Evolutionary conservation across 306 rosid species (phyloP).

Genomic region (Fragaria nilgerrensis): DNA sequence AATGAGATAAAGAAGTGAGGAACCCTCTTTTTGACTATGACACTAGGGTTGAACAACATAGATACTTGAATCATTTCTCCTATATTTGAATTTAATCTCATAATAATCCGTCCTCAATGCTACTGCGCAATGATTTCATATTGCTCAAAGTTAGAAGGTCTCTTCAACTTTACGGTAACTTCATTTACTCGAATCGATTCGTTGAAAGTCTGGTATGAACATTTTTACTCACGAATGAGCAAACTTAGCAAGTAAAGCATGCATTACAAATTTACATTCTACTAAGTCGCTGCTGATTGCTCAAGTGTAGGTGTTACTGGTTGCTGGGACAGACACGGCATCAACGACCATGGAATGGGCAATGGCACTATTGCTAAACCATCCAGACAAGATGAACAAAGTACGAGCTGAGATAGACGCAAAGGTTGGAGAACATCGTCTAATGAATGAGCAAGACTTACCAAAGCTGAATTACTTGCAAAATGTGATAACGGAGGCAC

Average conservation of each 20-base stretch:
- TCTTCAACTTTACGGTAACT: background rate
- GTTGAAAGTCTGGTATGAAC: background rate
- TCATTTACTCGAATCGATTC: background rate
- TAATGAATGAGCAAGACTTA: slow-evolving; percentile 28
- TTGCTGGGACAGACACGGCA: slow-evolving; percentile 42
- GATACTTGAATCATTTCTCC: background rate
- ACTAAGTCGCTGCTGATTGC: background rate
- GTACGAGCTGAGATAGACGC: slow-evolving; percentile 23
- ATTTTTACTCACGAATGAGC: background rate
- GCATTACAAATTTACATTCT: background rate
- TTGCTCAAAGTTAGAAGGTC: too few relatives aligned
- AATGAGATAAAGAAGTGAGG: too few relatives aligned
- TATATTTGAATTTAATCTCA: too few relatives aligned
- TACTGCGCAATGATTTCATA: too few relatives aligned
- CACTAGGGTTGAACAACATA: background rate
- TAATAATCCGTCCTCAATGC: background rate
- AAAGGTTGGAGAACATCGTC: slow-evolving; percentile 16
- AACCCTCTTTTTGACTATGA: too few relatives aligned
- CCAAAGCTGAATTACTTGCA: slow-evolving; percentile 33
- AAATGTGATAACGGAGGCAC: slow-evolving; percentile 23
- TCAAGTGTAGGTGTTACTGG: slow-evolving; percentile 18
- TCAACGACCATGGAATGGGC: slow-evolving; percentile 50
- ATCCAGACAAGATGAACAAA: slow-evolving; percentile 39
- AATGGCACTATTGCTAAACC: slow-evolving; percentile 39
- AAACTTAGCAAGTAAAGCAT: background rate